These are phyloP conservation scores for Phytophthora pluvialis DNA, from an alignment of 352 stramenopile genomes.

Conservation along the genomic window DNA sequence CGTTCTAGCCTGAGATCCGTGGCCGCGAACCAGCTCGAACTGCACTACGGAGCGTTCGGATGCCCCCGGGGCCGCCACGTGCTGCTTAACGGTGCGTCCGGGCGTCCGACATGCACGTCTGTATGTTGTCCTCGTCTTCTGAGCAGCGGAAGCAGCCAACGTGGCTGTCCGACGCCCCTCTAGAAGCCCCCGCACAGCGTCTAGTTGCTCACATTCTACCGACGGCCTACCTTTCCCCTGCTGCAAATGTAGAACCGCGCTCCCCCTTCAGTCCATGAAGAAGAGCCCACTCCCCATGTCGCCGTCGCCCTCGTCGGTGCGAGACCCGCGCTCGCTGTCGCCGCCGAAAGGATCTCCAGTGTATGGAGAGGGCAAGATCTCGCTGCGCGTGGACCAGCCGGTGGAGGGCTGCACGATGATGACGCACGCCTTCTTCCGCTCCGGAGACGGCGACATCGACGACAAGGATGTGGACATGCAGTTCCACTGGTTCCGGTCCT, in stretches of 20 bases:
- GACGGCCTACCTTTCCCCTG: constrained; percentile 7
- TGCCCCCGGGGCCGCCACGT: constrained; percentile 23
- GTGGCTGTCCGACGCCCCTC: constrained; percentile 14
- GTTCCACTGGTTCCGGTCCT: constrained; percentile 75
- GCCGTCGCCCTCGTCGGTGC: constrained; percentile 29
- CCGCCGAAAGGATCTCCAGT: constrained; percentile 62
- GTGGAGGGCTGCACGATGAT: constrained; percentile 73
- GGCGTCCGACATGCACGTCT: constrained; percentile 14
- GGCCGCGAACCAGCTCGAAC: constrained; percentile 2
- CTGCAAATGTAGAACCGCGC: constrained; percentile 24
- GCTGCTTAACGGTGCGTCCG: constrained; percentile 40
- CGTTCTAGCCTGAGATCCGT: constrained; percentile 22
- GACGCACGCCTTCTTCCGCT: constrained; percentile 83
- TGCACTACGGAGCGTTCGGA: constrained; percentile 18
- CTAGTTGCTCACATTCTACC: constrained; percentile 24
- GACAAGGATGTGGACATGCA: constrained; percentile 73
- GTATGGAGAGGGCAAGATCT: constrained; percentile 75
- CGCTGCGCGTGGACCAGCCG: constrained; percentile 75
- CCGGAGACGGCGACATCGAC: constrained; percentile 70
- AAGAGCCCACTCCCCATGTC: constrained; percentile 32
- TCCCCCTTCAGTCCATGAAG: constrained; percentile 35
- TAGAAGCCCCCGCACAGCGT: neutral
- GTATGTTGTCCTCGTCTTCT: constrained; percentile 13
- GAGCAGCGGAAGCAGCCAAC: constrained; percentile 21
- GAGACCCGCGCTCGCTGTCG: constrained; percentile 38